Base-by-base conservation (phyloP, 495 filamentous ascomycete species). In the Letharia lupina region DNA sequence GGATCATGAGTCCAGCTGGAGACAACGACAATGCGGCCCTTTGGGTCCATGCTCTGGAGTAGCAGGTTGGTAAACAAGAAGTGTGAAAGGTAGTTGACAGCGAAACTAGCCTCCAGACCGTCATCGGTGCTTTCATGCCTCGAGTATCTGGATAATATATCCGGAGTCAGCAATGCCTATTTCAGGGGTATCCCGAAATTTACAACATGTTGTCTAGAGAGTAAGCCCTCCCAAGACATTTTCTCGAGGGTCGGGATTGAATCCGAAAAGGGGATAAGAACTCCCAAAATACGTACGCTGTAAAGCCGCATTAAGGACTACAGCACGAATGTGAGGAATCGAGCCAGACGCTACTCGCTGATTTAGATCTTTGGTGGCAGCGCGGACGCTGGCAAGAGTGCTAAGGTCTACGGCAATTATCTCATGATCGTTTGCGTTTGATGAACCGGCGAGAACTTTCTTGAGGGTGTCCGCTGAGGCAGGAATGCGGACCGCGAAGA, bases 1-100 rank as follows among this genome's bases (percentile, higher is more conserved):
- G 61, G 40, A 63, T 64, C 45, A 41, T 64, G 45, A 31, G 33
- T 64, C 62, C 62, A 64, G 62, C 62, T 57, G 48, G 47, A 28
- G 31, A 64, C 33, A 52, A 57, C 12, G 31, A 57, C 48, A 13
- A 57, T 41, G 39, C 33, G 44, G 31, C 62, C 47, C 33, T 41
- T 58, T 64, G 35, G 35, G 54, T 64, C 62, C 33, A 64, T 64
- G 35, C 47, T 64, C 62, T 57, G 62, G 1, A 57, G 15, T 54
- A 64, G 15, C 8, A 64, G 62, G 33, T 13, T 37, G 31, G 44
- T 54, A 20, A 64, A 41, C 20, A 64, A 54, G 16, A 64, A 56
- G 15, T 42, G 42, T 18, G 23, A 35, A n/a, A 57, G 45, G 18
- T 37, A 58, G 12, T 54, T 33, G 28, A 54, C 12, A 10, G 28